These are phyloP conservation scores for Verbena officinalis DNA, from an alignment of 257 asterid species.

Conservation along the genomic window DNA sequence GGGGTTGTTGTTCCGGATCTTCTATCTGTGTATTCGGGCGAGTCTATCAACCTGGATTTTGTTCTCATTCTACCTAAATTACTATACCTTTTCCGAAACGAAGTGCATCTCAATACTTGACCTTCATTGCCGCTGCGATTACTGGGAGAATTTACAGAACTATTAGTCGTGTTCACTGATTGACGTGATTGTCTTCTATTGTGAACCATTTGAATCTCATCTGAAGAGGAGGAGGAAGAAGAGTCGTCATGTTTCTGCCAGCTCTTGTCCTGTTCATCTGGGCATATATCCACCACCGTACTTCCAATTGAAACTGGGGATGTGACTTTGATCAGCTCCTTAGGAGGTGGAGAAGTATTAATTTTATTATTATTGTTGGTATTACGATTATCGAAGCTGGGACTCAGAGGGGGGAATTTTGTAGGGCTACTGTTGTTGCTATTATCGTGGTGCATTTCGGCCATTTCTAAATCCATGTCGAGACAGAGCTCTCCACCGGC, in stretches of 20 bases:
- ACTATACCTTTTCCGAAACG: constrained; percentile 53
- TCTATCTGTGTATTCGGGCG: constrained; percentile 41
- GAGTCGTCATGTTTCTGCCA: neutral
- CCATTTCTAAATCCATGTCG: constrained; percentile 77
- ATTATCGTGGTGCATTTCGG: constrained; percentile 39
- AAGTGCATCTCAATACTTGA: constrained; percentile 65
- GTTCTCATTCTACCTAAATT: constrained; percentile 61
- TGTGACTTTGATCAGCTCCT: constrained; percentile 39
- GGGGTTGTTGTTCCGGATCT: constrained; percentile 36
- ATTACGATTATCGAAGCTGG: constrained; percentile 4
- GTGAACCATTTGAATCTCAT: constrained; percentile 34
- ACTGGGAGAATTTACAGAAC: neutral
- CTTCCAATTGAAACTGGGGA: neutral
- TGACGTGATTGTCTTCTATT: constrained; percentile 44
- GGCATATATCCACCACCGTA: constrained; percentile 41
- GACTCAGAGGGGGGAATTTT: constrained; percentile 2
- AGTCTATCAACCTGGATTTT: constrained; percentile 69
- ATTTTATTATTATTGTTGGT: constrained; percentile 11
- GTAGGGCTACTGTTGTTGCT: neutral
- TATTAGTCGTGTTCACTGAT: constrained; percentile 20
- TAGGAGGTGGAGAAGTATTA: constrained; percentile 29
- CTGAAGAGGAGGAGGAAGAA: constrained; percentile 30
- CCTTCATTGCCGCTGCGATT: constrained; percentile 25
- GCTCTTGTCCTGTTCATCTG: constrained; percentile 33
- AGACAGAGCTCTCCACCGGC: constrained; percentile 54